Evolutionary conservation across 129 eudicot genomes (phyloP).

Genomic region (Flaveria brownii): DNA sequence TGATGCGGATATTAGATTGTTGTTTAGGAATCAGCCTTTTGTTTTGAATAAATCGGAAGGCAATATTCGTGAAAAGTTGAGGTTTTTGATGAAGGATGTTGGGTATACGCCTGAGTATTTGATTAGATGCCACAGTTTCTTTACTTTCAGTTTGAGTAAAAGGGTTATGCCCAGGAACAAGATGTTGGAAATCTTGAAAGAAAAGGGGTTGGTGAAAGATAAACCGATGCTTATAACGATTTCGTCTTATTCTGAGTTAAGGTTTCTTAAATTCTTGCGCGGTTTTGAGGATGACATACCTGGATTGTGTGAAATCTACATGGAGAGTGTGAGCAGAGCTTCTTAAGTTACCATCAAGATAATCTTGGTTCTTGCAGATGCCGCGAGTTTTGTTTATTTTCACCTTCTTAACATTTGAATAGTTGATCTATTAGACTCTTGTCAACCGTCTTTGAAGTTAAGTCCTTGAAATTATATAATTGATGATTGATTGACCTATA

Average conservation of each 20-base stretch:
- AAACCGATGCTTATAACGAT: conserved; percentile 21
- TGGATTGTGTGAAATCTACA: conserved; percentile 21
- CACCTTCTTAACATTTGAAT: background rate
- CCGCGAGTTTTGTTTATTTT: background rate
- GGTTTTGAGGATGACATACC: conserved; percentile 36
- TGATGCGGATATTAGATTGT: conserved; percentile 28
- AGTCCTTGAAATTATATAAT: background rate
- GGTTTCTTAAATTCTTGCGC: conserved; percentile 36
- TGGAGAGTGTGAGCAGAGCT: conserved; percentile 26
- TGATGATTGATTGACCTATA: background rate
- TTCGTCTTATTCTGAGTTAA: conserved; percentile 16
- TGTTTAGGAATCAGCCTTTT: conserved; percentile 32
- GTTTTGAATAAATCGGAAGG: conserved; percentile 28
- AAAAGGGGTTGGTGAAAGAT: conserved; percentile 36
- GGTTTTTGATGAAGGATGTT: conserved; percentile 41
- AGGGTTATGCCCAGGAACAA: conserved; percentile 44
- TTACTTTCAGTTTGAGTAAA: conserved; percentile 38
- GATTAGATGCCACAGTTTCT: conserved; percentile 20
- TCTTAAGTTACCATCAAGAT: conserved; percentile 1
- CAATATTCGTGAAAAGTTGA: conserved; percentile 31
- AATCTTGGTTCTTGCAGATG: background rate
- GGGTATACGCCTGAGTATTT: conserved; percentile 35
- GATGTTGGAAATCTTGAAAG: conserved; percentile 40
- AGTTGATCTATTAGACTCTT: background rate
- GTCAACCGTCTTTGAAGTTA: background rate